A percentile compares a stretch with the other conserved stretches of the same genome.
phyloP scores from a whole-genome alignment of 1,284 basidiomycete species.

The Vanrija sp. region DNA sequence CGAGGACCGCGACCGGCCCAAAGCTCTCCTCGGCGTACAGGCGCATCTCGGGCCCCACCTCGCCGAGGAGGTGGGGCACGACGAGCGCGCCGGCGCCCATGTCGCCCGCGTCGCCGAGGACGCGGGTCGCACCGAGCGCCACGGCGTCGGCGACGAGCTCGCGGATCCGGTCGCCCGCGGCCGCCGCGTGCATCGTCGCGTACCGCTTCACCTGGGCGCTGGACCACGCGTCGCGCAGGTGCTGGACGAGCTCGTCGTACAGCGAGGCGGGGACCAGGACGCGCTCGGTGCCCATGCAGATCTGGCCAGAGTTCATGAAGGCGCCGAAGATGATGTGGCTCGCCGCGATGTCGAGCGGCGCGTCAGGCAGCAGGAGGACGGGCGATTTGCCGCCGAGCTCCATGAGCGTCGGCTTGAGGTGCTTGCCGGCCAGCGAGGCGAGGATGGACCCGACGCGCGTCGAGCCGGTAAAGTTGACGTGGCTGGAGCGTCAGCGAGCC shows the following conservation, averaged over 20 bases:
- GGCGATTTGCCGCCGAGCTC: conserved; percentile 53
- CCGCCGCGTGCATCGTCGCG: conserved; percentile 53
- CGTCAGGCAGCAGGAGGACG: conserved; percentile 57
- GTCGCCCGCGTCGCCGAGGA: conserved; percentile 3
- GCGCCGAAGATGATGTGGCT: conserved; percentile 56
- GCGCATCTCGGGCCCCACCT: conserved; percentile 55
- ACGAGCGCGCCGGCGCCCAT: no score
- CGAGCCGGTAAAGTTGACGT: conserved; percentile 52
- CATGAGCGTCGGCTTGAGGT: conserved; percentile 48
- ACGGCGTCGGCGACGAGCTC: conserved; percentile 57
- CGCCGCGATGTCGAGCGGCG: conserved; percentile 59
- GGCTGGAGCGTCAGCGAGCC: conserved; percentile 1
- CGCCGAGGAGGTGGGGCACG: conserved; percentile 14
- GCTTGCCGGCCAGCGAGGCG: conserved; percentile 42
- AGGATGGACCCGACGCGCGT: conserved; percentile 47
- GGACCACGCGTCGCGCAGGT: conserved; percentile 18
- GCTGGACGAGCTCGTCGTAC: conserved; percentile 50
- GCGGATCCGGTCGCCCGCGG: conserved; percentile 55
- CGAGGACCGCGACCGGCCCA: conserved; percentile 54
- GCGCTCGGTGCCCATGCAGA: conserved; percentile 68
- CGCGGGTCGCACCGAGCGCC: conserved; percentile 53
- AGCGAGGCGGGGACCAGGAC: conserved; percentile 55
- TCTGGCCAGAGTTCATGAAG: conserved; percentile 61
- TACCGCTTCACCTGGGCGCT: conserved; percentile 30
- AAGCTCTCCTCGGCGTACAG: conserved; percentile 60